A percentile compares a stretch with the other conserved stretches of the same genome.
Conservation (phyloP, 257 asterid species). For the Ehretia macrophylla region DNA sequence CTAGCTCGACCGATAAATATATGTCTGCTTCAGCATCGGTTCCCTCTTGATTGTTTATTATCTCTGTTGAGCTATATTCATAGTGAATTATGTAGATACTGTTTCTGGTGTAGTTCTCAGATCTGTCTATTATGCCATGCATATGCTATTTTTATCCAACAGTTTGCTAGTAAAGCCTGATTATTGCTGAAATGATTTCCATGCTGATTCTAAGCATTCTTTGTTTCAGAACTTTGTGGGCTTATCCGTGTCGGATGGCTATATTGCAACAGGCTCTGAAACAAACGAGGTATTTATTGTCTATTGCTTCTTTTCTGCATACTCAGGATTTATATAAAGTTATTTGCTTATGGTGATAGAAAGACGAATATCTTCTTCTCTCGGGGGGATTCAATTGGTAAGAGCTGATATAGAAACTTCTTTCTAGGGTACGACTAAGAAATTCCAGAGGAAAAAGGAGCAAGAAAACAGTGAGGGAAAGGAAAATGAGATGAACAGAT, state of each 20-base stretch:
- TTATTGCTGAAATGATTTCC: no score
- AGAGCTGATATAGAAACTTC: background rate
- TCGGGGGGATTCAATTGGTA: no score
- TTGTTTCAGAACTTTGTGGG: slow-evolving; percentile 91
- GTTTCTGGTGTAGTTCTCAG: background rate
- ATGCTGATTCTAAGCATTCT: slow-evolving; percentile 5
- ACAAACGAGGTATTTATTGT: slow-evolving; percentile 73
- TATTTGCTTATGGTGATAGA: background rate
- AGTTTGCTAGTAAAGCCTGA: no score
- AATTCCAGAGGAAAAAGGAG: background rate
- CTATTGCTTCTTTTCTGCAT: background rate
- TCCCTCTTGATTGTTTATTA: background rate
- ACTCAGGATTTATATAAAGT: background rate
- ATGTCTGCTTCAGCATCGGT: background rate
- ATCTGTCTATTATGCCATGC: no score
- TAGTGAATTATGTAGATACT: background rate
- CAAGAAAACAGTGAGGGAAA: background rate
- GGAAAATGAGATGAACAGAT: background rate
- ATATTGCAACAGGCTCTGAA: slow-evolving; percentile 96
- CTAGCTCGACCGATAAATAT: background rate
- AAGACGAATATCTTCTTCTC: background rate
- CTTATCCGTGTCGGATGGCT: slow-evolving; percentile 87
- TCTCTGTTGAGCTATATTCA: background rate
- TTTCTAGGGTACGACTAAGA: background rate
- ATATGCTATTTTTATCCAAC: no score